phyloP scores from a whole-genome alignment of 2,329 filamentous ascomycete species.

The Penicillium sp. region DNA sequence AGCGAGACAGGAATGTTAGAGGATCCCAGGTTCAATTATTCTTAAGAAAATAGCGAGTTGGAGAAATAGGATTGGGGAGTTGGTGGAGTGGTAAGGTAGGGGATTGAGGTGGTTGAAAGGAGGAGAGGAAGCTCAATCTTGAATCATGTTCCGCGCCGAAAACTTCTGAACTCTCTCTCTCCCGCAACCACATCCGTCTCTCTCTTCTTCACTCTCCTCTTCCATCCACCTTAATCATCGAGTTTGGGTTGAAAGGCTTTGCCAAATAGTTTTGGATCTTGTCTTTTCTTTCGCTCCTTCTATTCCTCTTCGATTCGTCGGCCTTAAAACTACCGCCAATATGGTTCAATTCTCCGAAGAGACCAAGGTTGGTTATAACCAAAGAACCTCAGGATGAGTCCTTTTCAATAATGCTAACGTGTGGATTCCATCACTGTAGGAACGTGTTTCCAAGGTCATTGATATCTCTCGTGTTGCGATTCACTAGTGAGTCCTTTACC shows the following conservation, averaged over 20 bases:
- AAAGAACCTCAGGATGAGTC: not conserved
- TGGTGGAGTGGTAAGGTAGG: not conserved
- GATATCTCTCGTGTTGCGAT: slow-evolving; percentile 90
- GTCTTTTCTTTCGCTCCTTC: not conserved
- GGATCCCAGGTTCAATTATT: not conserved
- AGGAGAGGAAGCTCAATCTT: slow-evolving; percentile 15
- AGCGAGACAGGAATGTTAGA: not conserved
- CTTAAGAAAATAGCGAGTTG: not conserved
- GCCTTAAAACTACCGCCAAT: slow-evolving; percentile 17
- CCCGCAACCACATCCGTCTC: slow-evolving; percentile 13
- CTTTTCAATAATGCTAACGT: slow-evolving; percentile 4
- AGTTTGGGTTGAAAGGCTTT: not conserved
- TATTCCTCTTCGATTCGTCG: not conserved
- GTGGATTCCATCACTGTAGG: slow-evolving; percentile 53
- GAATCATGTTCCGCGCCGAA: slow-evolving; percentile 28
- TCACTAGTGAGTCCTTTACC: slow-evolving; percentile 74
- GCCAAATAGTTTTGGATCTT: not conserved
- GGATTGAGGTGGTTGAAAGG: not conserved
- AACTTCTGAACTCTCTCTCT: slow-evolving; percentile 29
- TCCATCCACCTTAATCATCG: not conserved
- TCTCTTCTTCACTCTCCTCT: slow-evolving; percentile 15
- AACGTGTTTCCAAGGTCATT: slow-evolving; percentile 96
- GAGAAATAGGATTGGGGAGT: not conserved
- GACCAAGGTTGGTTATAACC: slow-evolving; percentile 69
- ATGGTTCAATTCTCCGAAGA: slow-evolving; percentile 82